Conservation (phyloP, 2,329 filamentous ascomycete genomes). For the Pyricularia grisea region DNA sequence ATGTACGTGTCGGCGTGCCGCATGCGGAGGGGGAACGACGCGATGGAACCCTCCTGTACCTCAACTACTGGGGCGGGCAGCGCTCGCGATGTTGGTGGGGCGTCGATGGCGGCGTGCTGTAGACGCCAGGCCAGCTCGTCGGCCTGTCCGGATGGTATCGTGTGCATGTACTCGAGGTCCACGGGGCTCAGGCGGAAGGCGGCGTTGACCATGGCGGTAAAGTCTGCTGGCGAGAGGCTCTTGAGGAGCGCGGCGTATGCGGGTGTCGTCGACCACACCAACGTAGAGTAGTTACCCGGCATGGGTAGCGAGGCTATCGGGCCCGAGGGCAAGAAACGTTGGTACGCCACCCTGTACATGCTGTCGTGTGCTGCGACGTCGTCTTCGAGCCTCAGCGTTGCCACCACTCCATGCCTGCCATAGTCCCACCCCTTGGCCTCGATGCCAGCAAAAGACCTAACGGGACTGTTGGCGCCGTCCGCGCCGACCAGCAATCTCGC, state of each 20-base stretch:
- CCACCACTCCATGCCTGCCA: constrained; percentile 79
- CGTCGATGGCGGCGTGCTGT: constrained; percentile 36
- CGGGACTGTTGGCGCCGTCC: constrained; percentile 90
- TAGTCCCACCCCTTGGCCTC: constrained; percentile 89
- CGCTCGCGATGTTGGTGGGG: constrained; percentile 39
- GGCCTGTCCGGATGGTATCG: constrained; percentile 43
- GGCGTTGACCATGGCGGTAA: constrained; percentile 83
- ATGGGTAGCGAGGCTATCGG: constrained; percentile 87
- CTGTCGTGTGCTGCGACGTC: constrained; percentile 14
- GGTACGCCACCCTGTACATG: constrained; percentile 70
- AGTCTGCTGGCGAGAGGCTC: constrained; percentile 60
- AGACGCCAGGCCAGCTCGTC: constrained; percentile 78
- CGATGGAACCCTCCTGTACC: constrained; percentile 71
- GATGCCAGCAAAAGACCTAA: constrained; percentile 82
- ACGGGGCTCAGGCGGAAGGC: constrained; percentile 75
- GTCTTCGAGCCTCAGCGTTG: constrained; percentile 64
- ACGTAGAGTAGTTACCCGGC: constrained; percentile 69
- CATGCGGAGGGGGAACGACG: constrained; percentile 84
- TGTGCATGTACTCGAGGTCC: constrained; percentile 79
- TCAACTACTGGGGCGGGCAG: constrained; percentile 58
- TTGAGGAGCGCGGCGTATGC: constrained; percentile 72
- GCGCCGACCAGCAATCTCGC: constrained; percentile 85
- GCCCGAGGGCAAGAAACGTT: constrained; percentile 87
- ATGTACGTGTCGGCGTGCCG: constrained; percentile 93
- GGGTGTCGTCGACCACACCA: constrained; percentile 93